Base-by-base conservation (phyloP, 1,139 yeast genomes). In the Nadsonia commutata region DNA sequence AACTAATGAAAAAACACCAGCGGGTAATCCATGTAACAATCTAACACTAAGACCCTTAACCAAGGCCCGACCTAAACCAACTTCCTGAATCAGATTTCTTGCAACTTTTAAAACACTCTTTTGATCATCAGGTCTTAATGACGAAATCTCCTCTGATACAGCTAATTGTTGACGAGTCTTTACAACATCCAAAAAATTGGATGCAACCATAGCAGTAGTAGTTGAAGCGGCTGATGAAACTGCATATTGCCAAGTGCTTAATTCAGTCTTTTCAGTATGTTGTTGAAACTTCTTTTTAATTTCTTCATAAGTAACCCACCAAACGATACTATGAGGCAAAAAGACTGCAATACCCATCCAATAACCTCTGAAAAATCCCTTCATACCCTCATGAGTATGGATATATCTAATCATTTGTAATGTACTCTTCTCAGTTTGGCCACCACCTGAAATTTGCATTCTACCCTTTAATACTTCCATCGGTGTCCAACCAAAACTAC, bases 381-480 rank as follows among this genome's bases (percentile, higher is more conserved):
- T 47, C 21, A 58, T 3, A 11, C 70, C 70, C 43, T 65, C 68
- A n/a, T 49, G 44, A 13, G 41, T 43, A 44, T 57, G 57, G 11
- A 66, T 63, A 19, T 49, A 42, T 7, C 49, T 45, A 13, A 63
- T 43, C 19, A 62, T 49, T 18, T 48, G 43, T 33, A 46, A 9
- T 2, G 63, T 53, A 17, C 53, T 45, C 3, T 51, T 43, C 13
- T 44, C 45, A 13, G 42, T 43, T 23, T 42, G 31, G 41, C n/a
- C 40, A 9, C 48, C 46, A 27, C 53, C 51, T 31, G 57, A 52
- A 22, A 66, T 60, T 50, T 66, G 71, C 59, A 64, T 57, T 17
- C 69, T 56, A 38, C 70, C 71, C 50, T 66, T 66, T 42, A 66
- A 51, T 8, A 66, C 70, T 51, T 66, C 71, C 63, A 67, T 65